Conservation (phyloP, 2,329 filamentous ascomycete genomes). For the Colletotrichum coccodes region DNA sequence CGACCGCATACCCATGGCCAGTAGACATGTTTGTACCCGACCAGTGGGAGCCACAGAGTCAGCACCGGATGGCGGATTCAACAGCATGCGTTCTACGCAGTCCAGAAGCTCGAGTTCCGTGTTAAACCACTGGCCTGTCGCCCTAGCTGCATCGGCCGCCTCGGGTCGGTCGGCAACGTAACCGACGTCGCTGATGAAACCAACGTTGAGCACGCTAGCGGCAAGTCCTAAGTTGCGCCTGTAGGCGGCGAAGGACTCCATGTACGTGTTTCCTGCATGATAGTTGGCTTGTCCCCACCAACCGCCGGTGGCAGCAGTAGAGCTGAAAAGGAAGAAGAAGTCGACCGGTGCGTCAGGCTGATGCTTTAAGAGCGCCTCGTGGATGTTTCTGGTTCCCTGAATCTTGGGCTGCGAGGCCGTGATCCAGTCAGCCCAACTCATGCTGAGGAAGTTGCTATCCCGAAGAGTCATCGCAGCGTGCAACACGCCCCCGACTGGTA, state of each 20-base stretch:
- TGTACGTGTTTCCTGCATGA: slow-evolving; percentile 51
- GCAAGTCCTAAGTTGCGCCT: slow-evolving; percentile 46
- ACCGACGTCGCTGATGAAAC: slow-evolving; percentile 48
- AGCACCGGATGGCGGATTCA: not conserved
- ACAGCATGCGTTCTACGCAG: slow-evolving; percentile 10
- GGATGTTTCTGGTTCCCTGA: slow-evolving; percentile 53
- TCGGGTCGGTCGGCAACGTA: slow-evolving; percentile 45
- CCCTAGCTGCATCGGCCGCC: slow-evolving; percentile 32
- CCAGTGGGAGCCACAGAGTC: not conserved
- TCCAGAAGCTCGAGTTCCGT: slow-evolving; percentile 5
- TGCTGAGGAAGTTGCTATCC: slow-evolving; percentile 41
- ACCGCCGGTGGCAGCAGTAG: slow-evolving; percentile 46
- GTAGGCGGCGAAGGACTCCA: slow-evolving; percentile 50
- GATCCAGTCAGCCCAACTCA: slow-evolving; percentile 48
- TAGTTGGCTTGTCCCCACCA: slow-evolving; percentile 51
- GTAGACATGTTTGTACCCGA: not conserved
- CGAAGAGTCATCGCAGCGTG: slow-evolving; percentile 50
- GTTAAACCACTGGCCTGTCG: slow-evolving; percentile 17
- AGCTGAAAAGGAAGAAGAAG: slow-evolving; percentile 50
- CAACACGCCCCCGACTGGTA: slow-evolving; percentile 50
- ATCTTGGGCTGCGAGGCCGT: slow-evolving; percentile 50
- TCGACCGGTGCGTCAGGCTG: slow-evolving; percentile 39
- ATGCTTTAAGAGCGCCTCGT: slow-evolving; percentile 35
- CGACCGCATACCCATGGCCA: slow-evolving; percentile 13
- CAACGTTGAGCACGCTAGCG: slow-evolving; percentile 51